A percentile compares a stretch with the other conserved stretches of the same genome.
These are phyloP conservation scores for Arthrobotrys sinensis DNA, from an alignment of 2,329 filamentous ascomycete species.

Conservation along the genomic window DNA sequence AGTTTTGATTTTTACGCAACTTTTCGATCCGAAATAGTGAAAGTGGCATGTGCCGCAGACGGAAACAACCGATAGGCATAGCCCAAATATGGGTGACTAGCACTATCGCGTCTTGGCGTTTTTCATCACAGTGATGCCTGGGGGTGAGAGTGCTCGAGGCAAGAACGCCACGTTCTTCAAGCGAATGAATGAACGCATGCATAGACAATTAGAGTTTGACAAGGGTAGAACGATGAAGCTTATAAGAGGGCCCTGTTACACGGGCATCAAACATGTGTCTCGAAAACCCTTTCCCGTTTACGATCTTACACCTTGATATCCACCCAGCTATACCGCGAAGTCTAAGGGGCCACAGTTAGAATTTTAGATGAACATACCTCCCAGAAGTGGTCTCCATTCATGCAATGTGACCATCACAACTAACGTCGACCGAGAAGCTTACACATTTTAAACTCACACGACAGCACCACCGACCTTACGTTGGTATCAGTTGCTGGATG, in stretches of 20 bases:
- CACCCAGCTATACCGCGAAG: not conserved
- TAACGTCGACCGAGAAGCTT: not conserved
- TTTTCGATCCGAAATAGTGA: not conserved
- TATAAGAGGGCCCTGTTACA: conserved; percentile 20
- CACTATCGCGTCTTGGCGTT: conserved; percentile 10
- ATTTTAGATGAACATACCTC: not conserved
- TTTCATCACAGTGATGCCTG: not conserved
- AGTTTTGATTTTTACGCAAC: conserved; percentile 11
- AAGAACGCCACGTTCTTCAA: conserved; percentile 10
- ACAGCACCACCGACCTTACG: not conserved
- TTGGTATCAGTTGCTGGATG: not conserved
- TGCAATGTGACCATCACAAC: conserved; percentile 18
- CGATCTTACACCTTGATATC: not conserved
- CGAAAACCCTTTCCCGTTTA: not conserved
- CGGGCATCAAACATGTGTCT: not conserved
- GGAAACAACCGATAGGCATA: conserved; percentile 12
- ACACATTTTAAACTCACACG: not conserved
- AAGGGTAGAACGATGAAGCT: conserved; percentile 1
- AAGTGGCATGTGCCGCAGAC: conserved; percentile 8
- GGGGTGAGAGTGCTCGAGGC: not conserved
- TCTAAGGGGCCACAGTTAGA: not conserved
- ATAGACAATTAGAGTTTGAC: conserved; percentile 15
- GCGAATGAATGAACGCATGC: conserved; percentile 7
- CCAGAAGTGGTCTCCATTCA: not conserved
- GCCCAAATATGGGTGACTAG: not conserved